Evolutionary conservation across 208 protist genomes (phyloP), one percentile per base, ranked within the genome.

Genomic region (Zelonia costaricensis): DNA sequence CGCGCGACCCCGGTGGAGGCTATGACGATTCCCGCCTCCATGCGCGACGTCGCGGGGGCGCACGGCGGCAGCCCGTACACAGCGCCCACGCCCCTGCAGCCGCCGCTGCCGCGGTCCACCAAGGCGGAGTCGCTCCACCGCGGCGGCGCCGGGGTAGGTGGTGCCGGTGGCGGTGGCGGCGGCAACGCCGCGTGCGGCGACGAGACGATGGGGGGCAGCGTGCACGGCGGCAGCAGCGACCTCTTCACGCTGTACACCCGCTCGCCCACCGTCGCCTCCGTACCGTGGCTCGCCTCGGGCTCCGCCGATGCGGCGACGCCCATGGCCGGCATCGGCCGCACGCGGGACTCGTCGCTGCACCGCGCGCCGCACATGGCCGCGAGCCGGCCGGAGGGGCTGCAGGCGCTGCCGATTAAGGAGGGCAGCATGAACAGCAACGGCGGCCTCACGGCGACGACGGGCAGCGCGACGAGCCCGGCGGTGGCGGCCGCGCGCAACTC

Each of bases 371-470:
- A n/a, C 33, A 22, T 25, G 5, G 42, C 3, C 6, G 16, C 7
- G 18, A 10, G 22, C 36, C 30, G 56, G 9, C 65, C 55, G 8
- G 38, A 53, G 18, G 27, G 28, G 10, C 18, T 63, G 31, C 65
- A 58, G 51, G 25, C 56, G 39, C 42, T 53, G 15, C n/a, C 36
- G 8, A 63, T 63, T 16, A 71, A 71, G 49, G 60, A 71, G n/a
- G 47, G 35, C 31, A 63, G 65, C 48, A 59, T 51, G 38, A 40
- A 53, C 56, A 63, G 65, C 54, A 64, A 54, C 33, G 57, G 47
- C 12, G 65, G 65, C n/a, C 56, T 62, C 39, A 71, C 56, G n/a
- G 42, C 62, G 9, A 62, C 70, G 25, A 55, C 49, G 15, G 53
- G 39, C 5, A 71, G 49, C 25, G 47, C 58, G 12, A 71, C 22